Conservation (phyloP, 2,329 filamentous ascomycete genomes). For the Westerdykella ornata region DNA sequence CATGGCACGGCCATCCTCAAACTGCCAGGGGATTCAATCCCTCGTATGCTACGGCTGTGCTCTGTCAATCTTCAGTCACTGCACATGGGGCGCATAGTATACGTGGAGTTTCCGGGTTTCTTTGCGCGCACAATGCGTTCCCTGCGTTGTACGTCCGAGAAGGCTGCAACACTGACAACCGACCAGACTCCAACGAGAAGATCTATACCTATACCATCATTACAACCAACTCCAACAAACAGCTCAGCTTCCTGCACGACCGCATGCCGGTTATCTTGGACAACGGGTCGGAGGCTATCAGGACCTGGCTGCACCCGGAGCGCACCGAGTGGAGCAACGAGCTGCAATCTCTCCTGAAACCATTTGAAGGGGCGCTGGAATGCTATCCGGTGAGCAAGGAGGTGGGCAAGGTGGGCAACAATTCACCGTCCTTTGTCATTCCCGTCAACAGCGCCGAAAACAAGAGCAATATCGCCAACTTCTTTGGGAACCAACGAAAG, state of each 20-base stretch:
- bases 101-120: constrained; percentile 14
- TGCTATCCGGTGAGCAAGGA: constrained; percentile 81
- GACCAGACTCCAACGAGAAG: constrained; percentile 56
- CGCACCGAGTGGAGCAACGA: constrained; percentile 68
- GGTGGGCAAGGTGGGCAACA: constrained; percentile 90
- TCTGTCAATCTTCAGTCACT: no score
- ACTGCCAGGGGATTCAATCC: not conserved
- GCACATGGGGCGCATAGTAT: constrained; percentile 5
- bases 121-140: constrained; percentile 13
- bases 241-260: constrained; percentile 81
- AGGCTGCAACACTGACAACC: constrained; percentile 18
- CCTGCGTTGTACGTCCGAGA: constrained; percentile 11
- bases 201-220: constrained; percentile 89
- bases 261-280: constrained; percentile 94
- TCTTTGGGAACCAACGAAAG: constrained; percentile 61
- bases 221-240: constrained; percentile 78
- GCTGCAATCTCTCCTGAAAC: constrained; percentile 70
- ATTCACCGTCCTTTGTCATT: constrained; percentile 75
- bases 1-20: not conserved
- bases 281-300: constrained; percentile 62
- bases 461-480: constrained; percentile 89
- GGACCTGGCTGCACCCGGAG: constrained; percentile 70
- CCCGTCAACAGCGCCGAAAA: constrained; percentile 80
- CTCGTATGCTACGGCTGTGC: not conserved
- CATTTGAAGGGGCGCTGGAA: constrained; percentile 71